phyloP scores from a whole-genome alignment of 2,329 filamentous ascomycete genomes.

The Aspergillus neoniger region DNA sequence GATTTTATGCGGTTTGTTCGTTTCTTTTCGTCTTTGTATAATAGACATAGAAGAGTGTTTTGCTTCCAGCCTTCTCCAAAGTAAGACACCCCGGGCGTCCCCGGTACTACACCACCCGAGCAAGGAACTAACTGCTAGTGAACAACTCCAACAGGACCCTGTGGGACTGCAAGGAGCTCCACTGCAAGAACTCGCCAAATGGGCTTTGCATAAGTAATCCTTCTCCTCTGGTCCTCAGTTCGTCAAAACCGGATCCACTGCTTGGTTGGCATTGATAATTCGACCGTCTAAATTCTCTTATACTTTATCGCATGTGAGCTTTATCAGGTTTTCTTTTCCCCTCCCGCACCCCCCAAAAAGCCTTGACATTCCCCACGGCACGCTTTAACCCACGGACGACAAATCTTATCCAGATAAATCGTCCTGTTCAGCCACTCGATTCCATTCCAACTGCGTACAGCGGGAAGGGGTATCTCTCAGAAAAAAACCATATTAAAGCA shows the following conservation, averaged over 20 bases:
- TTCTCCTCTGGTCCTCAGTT: not conserved
- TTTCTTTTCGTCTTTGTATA: not conserved
- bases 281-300: constrained; percentile 2
- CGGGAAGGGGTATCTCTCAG: too few relatives aligned
- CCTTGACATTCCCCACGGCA: not conserved
- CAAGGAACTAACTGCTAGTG: too few relatives aligned
- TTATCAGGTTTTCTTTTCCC: constrained; percentile 2
- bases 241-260: not conserved
- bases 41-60: not conserved
- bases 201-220: not conserved
- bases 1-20: not conserved
- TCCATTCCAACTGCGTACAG: not conserved
- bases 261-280: constrained; percentile 12
- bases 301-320: not conserved
- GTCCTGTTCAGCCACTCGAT: not conserved
- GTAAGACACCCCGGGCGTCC: not conserved
- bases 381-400: not conserved
- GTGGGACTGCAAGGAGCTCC: not conserved
- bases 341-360: not conserved
- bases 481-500: not conserved
- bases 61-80: not conserved
- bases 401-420: not conserved
- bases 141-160: not conserved
- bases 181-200: not conserved
- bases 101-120: not conserved